phyloP scores from a whole-genome alignment of 345 rosid species.

The Cardamine occulta region DNA sequence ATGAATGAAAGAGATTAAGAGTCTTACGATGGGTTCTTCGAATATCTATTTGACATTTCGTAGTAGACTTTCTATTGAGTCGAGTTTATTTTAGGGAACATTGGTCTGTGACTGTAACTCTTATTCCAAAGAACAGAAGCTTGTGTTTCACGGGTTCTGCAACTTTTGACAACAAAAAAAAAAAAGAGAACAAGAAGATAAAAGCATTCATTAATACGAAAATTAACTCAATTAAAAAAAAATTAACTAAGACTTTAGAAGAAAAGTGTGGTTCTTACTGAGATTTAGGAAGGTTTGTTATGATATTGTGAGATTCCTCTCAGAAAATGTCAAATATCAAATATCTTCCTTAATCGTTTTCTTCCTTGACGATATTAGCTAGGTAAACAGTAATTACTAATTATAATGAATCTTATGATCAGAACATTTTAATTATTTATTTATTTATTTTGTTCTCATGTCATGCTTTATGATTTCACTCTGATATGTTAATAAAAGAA shows the following conservation, averaged over 20 bases:
- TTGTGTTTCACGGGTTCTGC: too few relatives aligned
- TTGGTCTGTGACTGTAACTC: constrained; percentile 1
- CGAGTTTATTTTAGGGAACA: not conserved
- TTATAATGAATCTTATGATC: too few relatives aligned
- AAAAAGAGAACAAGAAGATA: not conserved
- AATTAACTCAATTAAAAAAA: not conserved
- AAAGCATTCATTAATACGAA: constrained; percentile 5
- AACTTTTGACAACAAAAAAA: too few relatives aligned
- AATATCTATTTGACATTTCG: constrained; percentile 29
- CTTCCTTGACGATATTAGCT: not conserved
- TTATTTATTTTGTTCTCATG: too few relatives aligned
- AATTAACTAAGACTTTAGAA: constrained; percentile 30
- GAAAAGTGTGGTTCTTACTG: constrained; percentile 21
- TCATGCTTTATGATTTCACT: not conserved
- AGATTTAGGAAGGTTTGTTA: constrained; percentile 35
- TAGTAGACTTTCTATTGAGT: not conserved
- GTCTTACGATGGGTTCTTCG: constrained; percentile 9
- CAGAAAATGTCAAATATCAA: constrained; percentile 13
- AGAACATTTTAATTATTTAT: too few relatives aligned
- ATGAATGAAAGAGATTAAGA: constrained; percentile 11
- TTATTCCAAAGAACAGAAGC: constrained; percentile 1
- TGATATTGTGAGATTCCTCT: constrained; percentile 29
- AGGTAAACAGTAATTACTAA: not conserved
- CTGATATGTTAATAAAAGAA: too few relatives aligned
- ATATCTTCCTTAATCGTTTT: not conserved